Conservation (phyloP, 768 basidiomycete species). For the Guyanaporus albipodus region DNA sequence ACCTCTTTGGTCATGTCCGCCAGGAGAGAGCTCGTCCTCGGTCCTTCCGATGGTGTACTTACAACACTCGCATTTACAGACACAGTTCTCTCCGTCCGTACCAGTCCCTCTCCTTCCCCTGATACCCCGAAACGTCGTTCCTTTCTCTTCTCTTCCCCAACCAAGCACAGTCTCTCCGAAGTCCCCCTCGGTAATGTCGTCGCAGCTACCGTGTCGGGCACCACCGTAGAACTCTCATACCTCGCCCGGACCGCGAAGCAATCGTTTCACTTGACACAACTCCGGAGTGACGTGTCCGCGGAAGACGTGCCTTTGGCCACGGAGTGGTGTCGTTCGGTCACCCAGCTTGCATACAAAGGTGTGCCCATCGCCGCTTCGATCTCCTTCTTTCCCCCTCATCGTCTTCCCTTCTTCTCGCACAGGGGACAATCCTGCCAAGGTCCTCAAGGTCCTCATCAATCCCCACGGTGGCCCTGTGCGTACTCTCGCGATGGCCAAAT, state of each 20-base stretch:
- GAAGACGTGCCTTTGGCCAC: slow-evolving; percentile 33
- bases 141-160: slow-evolving; percentile 9
- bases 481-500: slow-evolving; percentile 3
- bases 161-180: slow-evolving; percentile 15
- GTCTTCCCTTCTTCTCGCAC: neutral
- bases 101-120: slow-evolving; percentile 11
- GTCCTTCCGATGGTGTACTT: slow-evolving; percentile 5
- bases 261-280: slow-evolving; percentile 33
- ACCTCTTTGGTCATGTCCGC: slow-evolving; percentile 12
- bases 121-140: slow-evolving; percentile 3
- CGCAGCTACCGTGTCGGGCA: slow-evolving; percentile 40
- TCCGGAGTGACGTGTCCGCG: slow-evolving; percentile 41
- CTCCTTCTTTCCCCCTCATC: neutral
- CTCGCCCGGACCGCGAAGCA: slow-evolving; percentile 43
- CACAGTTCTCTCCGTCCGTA: slow-evolving; percentile 24
- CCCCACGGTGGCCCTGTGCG: slow-evolving; percentile 75
- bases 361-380: slow-evolving; percentile 26
- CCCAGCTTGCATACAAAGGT: slow-evolving; percentile 63
- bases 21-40: slow-evolving; percentile 20
- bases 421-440: slow-evolving; percentile 53
- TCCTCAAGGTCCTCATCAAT: slow-evolving; percentile 71
- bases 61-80: slow-evolving; percentile 28
- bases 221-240: slow-evolving; percentile 47
- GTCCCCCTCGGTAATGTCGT: slow-evolving; percentile 52
- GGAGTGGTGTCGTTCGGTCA: slow-evolving; percentile 53